Conservation (phyloP, 1,139 yeast genomes). For the Spathaspora sp. region DNA sequence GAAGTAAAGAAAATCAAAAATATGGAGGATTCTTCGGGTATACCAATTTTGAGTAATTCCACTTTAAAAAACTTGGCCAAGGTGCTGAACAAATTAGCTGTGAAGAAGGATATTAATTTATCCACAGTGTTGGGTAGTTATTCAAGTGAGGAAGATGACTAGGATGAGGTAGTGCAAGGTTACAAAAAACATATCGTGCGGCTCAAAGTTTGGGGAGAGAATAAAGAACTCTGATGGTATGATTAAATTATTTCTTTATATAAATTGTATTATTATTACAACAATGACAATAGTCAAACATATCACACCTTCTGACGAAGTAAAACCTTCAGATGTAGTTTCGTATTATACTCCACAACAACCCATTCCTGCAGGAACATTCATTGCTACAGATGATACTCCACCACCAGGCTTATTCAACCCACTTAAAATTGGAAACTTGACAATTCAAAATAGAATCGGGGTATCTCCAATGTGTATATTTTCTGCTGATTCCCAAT, state of each 20-base stretch:
- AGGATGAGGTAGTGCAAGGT: neutral
- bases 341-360: constrained; percentile 18
- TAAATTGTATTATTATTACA: neutral
- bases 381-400: constrained; percentile 13
- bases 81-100: constrained; percentile 7
- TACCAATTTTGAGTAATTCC: constrained; percentile 9
- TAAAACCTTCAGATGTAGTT: constrained; percentile 13
- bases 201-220: neutral
- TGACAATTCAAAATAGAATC: constrained; percentile 43
- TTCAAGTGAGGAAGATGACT: constrained; percentile 22
- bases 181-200: neutral
- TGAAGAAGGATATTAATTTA: constrained; percentile 9
- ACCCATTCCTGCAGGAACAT: constrained; percentile 20
- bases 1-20: neutral
- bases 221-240: no score
- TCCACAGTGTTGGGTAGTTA: constrained; percentile 17
- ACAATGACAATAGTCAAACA: constrained; percentile 11
- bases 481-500: constrained; percentile 40
- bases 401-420: constrained; percentile 17
- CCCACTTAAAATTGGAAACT: constrained; percentile 14
- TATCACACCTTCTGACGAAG: constrained; percentile 12
- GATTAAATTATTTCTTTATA: neutral
- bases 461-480: constrained; percentile 65
- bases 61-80: constrained; percentile 12
- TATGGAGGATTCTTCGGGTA: neutral